Percentiles rank a stretch among this genome's conserved stretches.
These are phyloP conservation scores for Ampelomyces quisqualis DNA, from an alignment of 2,329 filamentous ascomycete species.

Conservation along the genomic window DNA sequence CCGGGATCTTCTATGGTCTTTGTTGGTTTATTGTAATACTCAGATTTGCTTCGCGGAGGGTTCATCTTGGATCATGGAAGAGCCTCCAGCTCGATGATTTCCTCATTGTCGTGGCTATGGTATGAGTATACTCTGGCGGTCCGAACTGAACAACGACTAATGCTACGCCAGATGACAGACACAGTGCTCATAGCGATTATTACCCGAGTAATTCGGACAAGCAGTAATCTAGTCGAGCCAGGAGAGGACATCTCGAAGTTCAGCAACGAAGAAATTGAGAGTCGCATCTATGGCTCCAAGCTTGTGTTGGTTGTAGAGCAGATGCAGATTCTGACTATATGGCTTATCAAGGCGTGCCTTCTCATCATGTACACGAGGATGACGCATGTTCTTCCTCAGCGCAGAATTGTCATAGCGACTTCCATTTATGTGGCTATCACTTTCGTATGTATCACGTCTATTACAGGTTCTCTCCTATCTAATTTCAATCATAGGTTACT, in stretches of 20 bases:
- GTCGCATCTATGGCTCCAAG: conserved; percentile 56
- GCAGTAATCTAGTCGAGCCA: conserved; percentile 41
- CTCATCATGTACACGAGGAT: conserved; percentile 56
- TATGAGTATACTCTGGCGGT: conserved; percentile 9
- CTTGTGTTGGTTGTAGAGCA: conserved; percentile 57
- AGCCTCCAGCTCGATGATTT: conserved; percentile 40
- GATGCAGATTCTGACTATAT: conserved; percentile 54
- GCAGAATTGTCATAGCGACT: conserved; percentile 45
- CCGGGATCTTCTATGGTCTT: conserved; percentile 36
- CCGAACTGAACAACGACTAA: conserved; percentile 5
- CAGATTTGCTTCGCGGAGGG: conserved; percentile 31
- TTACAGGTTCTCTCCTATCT: background rate
- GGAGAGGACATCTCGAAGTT: conserved; percentile 34
- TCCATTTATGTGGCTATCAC: conserved; percentile 48
- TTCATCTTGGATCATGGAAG: conserved; percentile 37
- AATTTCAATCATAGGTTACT: conserved; percentile 22
- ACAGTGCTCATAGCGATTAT: conserved; percentile 39
- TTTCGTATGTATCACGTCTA: conserved; percentile 41
- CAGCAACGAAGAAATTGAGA: conserved; percentile 41
- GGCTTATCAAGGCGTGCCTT: conserved; percentile 57
- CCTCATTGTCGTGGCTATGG: conserved; percentile 40
- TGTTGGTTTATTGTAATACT: conserved; percentile 39
- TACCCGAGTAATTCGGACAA: conserved; percentile 34
- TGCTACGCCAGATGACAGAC: conserved; percentile 27
- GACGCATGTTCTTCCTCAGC: conserved; percentile 41